Base-by-base conservation (phyloP, 306 rosid genomes). In the Calophaca sinica region DNA sequence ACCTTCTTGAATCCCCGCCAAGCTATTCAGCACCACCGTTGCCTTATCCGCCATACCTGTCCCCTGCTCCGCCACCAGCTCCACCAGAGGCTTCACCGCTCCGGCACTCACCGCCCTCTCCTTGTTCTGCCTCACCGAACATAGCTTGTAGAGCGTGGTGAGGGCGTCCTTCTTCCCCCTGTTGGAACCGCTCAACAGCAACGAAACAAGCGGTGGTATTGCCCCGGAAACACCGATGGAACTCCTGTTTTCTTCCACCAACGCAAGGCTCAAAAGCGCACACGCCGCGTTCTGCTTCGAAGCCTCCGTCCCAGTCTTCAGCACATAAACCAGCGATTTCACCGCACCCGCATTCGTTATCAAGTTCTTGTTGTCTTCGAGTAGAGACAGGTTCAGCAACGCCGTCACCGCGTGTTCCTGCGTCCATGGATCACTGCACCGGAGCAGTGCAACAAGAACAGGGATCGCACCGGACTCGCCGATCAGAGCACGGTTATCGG, bases 261-360 rank as follows among this genome's bases (percentile, higher is more conserved):
- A 49, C 7, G 98, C 93, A 6, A 93, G 82, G 84, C 96, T 93
- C 15, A 93, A 42, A 7, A 93, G 74, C 44, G 97, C 98, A 33
- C 98, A 93, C 3, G 98, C 96, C 0, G 98, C 96, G 91, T 93
- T 93, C 81, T 93, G 96, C 81, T 93, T 93, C 46, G 96, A 93
- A 28, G 89, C 84, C 70, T 93, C 96, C 0, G 98, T 93, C 2
- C 98, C 98, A 0, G 98, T 90, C 64, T 88, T 93, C 20, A 93
- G 90, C 8, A 86, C 98, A 49, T 93, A 93, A 41, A 93, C 88
- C 7, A 93, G 80, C 4, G 90, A 89, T 50, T 93, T 93, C 58
- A 93, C 80, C 3, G 96, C 96, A 10, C 98, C 98, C 0, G 93
- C 88, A 72, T 87, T 85, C 7, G 93, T 86, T 39, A 93, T 90